Conservation (phyloP, 768 basidiomycete genomes). For the Multifurca ochricompacta region DNA sequence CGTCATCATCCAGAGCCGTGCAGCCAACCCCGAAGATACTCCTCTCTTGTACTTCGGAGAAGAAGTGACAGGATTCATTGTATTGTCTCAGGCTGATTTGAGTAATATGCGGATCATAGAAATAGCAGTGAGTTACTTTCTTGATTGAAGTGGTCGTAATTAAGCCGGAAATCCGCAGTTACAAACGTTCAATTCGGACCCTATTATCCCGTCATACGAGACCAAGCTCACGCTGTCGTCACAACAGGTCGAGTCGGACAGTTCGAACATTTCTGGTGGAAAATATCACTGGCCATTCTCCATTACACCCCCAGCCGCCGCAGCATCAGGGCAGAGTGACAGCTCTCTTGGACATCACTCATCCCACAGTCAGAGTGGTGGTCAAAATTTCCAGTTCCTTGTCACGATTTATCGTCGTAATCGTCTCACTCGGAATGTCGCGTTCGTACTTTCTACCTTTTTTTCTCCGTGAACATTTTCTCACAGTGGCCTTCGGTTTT, state of each 20-base stretch:
- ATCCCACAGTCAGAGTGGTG: background rate
- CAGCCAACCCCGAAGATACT: background rate
- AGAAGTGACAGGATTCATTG: constrained; percentile 3
- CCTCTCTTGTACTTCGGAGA: constrained; percentile 12
- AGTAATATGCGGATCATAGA: constrained; percentile 7
- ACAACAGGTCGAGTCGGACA: constrained; percentile 1
- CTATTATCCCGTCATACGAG: background rate
- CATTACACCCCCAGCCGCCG: background rate
- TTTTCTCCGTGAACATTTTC: background rate
- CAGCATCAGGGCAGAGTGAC: background rate
- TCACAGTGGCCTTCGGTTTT: background rate
- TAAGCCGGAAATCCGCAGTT: background rate
- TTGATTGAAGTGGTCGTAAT: too few species aligned
- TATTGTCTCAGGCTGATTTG: background rate
- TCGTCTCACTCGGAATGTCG: background rate
- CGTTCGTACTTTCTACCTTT: constrained; percentile 1
- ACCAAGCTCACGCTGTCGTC: background rate
- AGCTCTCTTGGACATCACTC: background rate
- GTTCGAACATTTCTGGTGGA: background rate
- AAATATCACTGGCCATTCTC: constrained; percentile 8
- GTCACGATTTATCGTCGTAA: constrained; percentile 10
- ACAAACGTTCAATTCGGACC: constrained; percentile 3
- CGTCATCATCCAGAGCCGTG: constrained; percentile 6
- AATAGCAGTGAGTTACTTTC: constrained; percentile 8
- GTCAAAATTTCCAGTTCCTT: background rate